phyloP scores from a whole-genome alignment of 1,284 basidiomycete species.

The Gymnopus androsaceus region DNA sequence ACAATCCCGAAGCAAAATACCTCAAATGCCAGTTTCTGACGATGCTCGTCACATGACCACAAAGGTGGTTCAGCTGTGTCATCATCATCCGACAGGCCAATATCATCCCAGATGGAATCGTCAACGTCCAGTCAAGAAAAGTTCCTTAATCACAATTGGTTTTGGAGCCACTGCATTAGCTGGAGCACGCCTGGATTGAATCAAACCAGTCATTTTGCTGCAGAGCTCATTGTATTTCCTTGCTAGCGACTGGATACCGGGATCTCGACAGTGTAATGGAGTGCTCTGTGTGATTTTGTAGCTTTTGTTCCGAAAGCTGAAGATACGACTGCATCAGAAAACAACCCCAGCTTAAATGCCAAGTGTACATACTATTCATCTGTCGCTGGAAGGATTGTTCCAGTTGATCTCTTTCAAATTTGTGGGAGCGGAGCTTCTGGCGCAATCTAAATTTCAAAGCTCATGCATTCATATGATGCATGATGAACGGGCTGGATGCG shows the following conservation, averaged over 20 bases:
- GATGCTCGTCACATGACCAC: constrained; percentile 8
- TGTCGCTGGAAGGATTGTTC: constrained; percentile 6
- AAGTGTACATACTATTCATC: background rate
- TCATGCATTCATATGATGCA: background rate
- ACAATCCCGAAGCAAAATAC: constrained; percentile 7
- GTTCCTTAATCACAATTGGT: constrained; percentile 11
- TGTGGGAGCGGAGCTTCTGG: background rate
- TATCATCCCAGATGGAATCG: constrained; percentile 25
- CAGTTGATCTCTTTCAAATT: constrained; percentile 13
- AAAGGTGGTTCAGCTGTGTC: background rate
- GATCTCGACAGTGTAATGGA: constrained; percentile 5
- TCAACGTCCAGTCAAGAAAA: constrained; percentile 25
- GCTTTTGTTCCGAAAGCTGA: background rate
- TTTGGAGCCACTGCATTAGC: constrained; percentile 15
- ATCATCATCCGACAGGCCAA: constrained; percentile 18
- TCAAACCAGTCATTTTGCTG: background rate
- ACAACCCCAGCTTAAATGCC: background rate
- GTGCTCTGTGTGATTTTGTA: background rate
- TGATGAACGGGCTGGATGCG: background rate
- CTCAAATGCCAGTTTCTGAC: constrained; percentile 8
- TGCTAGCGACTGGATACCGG: constrained; percentile 3
- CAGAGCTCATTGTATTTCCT: constrained; percentile 1
- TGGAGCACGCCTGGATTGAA: constrained; percentile 15
- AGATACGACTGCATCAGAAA: background rate
- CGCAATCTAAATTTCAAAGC: constrained; percentile 8